Evolutionary conservation across 495 filamentous ascomycete species (phyloP).

Genomic region (Penicillium samsonianum): DNA sequence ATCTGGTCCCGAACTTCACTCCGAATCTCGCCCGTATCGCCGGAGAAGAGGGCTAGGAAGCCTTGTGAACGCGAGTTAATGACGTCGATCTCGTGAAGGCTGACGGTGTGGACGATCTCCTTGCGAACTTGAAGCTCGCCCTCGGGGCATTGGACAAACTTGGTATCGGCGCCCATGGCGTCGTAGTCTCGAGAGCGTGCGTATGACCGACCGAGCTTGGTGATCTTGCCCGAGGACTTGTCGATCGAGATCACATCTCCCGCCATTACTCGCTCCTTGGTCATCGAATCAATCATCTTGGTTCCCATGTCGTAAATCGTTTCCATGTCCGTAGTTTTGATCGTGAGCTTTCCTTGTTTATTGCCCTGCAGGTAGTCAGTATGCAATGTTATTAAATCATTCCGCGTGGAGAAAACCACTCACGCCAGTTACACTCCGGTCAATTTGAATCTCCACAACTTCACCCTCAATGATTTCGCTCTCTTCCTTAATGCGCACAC

Average conservation of each 20-base stretch:
- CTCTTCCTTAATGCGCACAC: conserved; percentile 95
- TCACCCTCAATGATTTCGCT: conserved; percentile 99
- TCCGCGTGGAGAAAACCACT: conserved; percentile 16
- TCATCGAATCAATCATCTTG: conserved; percentile 99
- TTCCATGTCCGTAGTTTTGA: conserved; percentile 99
- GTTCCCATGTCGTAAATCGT: conserved; percentile 98
- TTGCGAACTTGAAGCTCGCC: conserved; percentile 96
- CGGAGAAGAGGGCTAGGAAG: conserved; percentile 93
- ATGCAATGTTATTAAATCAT: conserved; percentile 1
- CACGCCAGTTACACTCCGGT: conserved; percentile 92
- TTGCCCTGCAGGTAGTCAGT: conserved; percentile 57
- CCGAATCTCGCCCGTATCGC: conserved; percentile 96
- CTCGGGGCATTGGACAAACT: conserved; percentile 97
- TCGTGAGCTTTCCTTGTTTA: conserved; percentile 98
- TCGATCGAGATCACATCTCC: conserved; percentile 98
- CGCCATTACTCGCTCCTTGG: conserved; percentile 96
- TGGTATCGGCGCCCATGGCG: conserved; percentile 97
- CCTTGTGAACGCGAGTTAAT: conserved; percentile 98
- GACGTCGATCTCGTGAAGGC: conserved; percentile 96
- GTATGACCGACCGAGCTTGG: conserved; percentile 91
- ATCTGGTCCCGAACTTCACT: conserved; percentile 98
- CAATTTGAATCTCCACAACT: conserved; percentile 98
- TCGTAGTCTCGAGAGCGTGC: conserved; percentile 96
- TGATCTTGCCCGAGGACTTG: conserved; percentile 96
- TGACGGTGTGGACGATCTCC: conserved; percentile 95